Percentiles rank a stretch among this genome's conserved stretches.
Conservation (phyloP, 176 grass and related monocot genomes). For the Carex scoparia region DNA sequence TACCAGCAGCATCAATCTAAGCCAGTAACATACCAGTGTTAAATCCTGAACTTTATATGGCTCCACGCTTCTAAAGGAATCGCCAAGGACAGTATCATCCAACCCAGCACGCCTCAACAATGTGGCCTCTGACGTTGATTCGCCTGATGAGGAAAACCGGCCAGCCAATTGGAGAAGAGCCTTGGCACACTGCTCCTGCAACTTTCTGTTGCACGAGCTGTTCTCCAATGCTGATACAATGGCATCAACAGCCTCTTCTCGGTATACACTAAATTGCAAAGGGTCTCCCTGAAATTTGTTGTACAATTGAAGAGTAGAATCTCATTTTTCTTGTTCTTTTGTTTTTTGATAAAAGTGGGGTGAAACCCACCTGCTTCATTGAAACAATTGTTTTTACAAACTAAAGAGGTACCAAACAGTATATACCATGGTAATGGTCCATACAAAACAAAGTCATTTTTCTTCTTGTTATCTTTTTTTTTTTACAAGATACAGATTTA, state of each 20-base stretch:
- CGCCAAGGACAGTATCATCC: slow-evolving; percentile 52
- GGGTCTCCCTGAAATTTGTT: slow-evolving; percentile 73
- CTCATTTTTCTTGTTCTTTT: neutral
- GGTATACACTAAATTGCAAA: slow-evolving; percentile 76
- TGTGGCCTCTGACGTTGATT: slow-evolving; percentile 67
- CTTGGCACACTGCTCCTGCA: slow-evolving; percentile 74
- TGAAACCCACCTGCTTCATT: too few relatives aligned
- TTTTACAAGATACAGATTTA: neutral
- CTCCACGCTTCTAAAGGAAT: slow-evolving; percentile 73
- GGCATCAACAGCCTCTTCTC: slow-evolving; percentile 82
- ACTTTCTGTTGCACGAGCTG: slow-evolving; percentile 51
- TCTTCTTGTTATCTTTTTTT: too few relatives aligned
- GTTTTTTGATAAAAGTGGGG: neutral
- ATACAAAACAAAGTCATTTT: too few relatives aligned
- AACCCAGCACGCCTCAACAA: slow-evolving; percentile 76
- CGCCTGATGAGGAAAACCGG: slow-evolving; percentile 66
- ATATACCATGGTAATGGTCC: too few relatives aligned
- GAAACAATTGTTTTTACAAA: too few relatives aligned
- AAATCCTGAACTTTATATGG: slow-evolving; percentile 54
- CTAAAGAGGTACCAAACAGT: too few relatives aligned
- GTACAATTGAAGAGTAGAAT: neutral
- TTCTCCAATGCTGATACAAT: slow-evolving; percentile 57
- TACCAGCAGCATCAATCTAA: neutral
- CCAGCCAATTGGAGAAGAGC: slow-evolving; percentile 77
- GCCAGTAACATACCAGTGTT: slow-evolving; percentile 38